Percentiles rank a stretch among this genome's conserved stretches.
phyloP scores from a whole-genome alignment of 2,329 filamentous ascomycete genomes.

The Mycogone perniciosa region DNA sequence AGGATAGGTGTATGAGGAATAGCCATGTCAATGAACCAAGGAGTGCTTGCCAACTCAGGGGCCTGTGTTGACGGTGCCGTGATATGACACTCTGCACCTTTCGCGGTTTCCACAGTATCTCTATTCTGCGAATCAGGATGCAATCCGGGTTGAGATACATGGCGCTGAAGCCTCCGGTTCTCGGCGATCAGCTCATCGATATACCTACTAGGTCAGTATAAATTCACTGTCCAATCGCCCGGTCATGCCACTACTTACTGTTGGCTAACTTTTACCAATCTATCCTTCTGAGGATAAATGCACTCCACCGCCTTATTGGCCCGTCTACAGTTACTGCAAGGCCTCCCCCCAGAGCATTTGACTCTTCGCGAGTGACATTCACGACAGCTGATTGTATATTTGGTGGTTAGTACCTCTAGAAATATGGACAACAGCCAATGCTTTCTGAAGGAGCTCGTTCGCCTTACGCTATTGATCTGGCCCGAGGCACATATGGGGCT shows the following conservation, averaged over 20 bases:
- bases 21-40: constrained; percentile 31
- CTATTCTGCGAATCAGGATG: background rate
- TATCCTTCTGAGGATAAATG: constrained; percentile 27
- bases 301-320: constrained; percentile 26
- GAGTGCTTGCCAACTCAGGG: constrained; percentile 17
- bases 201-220: constrained; percentile 20
- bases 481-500: constrained; percentile 1
- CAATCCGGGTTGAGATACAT: background rate
- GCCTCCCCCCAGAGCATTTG: constrained; percentile 28
- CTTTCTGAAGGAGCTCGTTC: background rate
- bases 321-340: constrained; percentile 27
- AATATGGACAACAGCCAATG: background rate
- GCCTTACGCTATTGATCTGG: constrained; percentile 1
- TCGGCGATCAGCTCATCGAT: constrained; percentile 30
- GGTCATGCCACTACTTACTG: constrained; percentile 17
- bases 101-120: constrained; percentile 12
- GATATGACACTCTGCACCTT: constrained; percentile 6
- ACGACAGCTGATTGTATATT: constrained; percentile 20
- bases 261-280: constrained; percentile 27
- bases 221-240: background rate
- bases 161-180: constrained; percentile 24
- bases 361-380: constrained; percentile 30
- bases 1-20: constrained; percentile 28
- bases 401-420: background rate
- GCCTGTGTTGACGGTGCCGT: no score